Base-by-base conservation (phyloP, 805 yeast genomes). In the Wickerhamomyces chaumierensis region DNA sequence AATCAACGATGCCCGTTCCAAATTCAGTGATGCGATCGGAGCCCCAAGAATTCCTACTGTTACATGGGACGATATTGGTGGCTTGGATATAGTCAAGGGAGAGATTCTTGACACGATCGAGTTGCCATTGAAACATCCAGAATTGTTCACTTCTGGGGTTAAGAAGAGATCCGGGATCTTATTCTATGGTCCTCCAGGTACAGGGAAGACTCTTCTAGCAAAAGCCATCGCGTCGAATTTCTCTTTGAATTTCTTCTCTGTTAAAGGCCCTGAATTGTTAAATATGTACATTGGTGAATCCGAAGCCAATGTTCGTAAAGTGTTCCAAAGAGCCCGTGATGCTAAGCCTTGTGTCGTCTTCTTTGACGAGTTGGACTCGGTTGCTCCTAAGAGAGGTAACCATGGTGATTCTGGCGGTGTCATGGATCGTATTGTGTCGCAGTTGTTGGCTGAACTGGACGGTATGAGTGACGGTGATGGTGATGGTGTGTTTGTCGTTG, bases 371-470 rank as follows among this genome's bases (percentile, higher is more conserved):
- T 69, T 92, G 60, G 98, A 92, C 61, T 87, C 96, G 1, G 96
- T 92, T 1, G 98, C 98, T 0, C 97, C 97, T 2, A 90, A 92
- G 57, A 78, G 97, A 65, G 98, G 98, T 21, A 88, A 90, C 56
- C 96, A 92, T 55, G 97, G 98, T 18, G 98, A 92, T 59, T 87
- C 96, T 3, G 97, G 97, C 15, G 98, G 97, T 48, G 97, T 92
- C 3, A 92, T 92, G 98, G 98, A 92, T 56, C 73, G 98, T 58
- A 92, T 92, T 46, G 98, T 92, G 0, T 88, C 96, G 0, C 98
- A 92, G 58, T 63, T 92, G 31, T 66, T 92, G 38, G 96, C 97
- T 0, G 98, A 92, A 57, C 66, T 92, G 34, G 98, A 92, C 56
- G 97, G 97, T 19, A 90, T 90, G 96, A 80, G 94, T 51, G 78